These are phyloP conservation scores for Solioccasus polychromus DNA, from an alignment of 768 basidiomycete species.

Conservation along the genomic window DNA sequence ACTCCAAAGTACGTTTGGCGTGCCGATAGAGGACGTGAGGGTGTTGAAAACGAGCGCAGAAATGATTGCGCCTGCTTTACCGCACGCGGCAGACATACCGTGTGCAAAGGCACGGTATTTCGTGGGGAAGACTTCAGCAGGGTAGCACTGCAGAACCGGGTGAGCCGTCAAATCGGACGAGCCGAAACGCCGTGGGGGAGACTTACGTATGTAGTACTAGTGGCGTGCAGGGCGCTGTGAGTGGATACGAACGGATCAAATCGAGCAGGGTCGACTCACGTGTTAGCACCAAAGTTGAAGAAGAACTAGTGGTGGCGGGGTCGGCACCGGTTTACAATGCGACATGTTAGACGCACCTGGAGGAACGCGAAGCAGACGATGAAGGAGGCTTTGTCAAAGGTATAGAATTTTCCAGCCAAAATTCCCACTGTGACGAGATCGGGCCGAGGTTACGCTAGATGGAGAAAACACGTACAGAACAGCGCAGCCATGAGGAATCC, in stretches of 20 bases:
- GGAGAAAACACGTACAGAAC: constrained; percentile 44
- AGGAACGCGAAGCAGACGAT: constrained; percentile 71
- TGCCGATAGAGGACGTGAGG: constrained; percentile 58
- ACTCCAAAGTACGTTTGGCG: constrained; percentile 71
- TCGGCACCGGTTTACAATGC: background rate
- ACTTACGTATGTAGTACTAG: constrained; percentile 52
- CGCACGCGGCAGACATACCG: constrained; percentile 69
- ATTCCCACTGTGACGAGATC: constrained; percentile 48
- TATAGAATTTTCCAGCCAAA: constrained; percentile 62
- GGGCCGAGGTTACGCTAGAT: background rate
- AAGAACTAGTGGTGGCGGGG: constrained; percentile 48
- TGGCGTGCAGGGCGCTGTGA: background rate
- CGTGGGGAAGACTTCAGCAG: constrained; percentile 80
- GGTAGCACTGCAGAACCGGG: constrained; percentile 54
- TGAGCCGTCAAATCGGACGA: background rate
- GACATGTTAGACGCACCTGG: constrained; percentile 37
- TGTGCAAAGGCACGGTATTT: constrained; percentile 71
- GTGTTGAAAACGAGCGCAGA: constrained; percentile 71
- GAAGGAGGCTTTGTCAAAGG: constrained; percentile 56
- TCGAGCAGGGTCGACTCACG: constrained; percentile 34
- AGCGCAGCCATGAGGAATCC: constrained; percentile 71
- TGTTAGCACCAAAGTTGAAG: constrained; percentile 80
- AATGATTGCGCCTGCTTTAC: constrained; percentile 77
- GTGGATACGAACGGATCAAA: background rate
- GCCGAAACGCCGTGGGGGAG: too few relatives aligned